These are phyloP conservation scores for Sarcodon aspratus DNA, from an alignment of 768 basidiomycete genomes.

Conservation along the genomic window DNA sequence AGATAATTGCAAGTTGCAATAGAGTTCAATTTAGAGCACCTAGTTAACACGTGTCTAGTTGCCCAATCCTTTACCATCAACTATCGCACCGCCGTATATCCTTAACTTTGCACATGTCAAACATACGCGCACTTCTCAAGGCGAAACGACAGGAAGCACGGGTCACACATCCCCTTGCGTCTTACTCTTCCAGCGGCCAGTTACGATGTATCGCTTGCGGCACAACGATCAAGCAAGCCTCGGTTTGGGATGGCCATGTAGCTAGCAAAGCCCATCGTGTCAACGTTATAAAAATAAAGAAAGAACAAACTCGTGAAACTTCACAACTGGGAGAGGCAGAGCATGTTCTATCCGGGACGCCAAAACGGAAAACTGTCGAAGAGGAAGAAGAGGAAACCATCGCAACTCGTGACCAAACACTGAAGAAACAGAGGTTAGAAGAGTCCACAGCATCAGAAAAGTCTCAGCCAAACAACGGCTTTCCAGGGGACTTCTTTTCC, in stretches of 20 bases:
- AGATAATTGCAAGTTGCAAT: too few relatives aligned
- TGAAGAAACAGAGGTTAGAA: slow-evolving; percentile 10
- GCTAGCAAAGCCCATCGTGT: slow-evolving; percentile 72
- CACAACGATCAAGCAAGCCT: slow-evolving; percentile 55
- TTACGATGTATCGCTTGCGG: slow-evolving; percentile 61
- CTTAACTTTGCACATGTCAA: slow-evolving; percentile 39
- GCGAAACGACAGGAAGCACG: slow-evolving; percentile 73
- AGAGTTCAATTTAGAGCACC: too few relatives aligned
- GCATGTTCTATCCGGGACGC: not conserved
- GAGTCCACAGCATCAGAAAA: not conserved
- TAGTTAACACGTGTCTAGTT: too few relatives aligned
- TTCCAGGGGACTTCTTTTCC: slow-evolving; percentile 76
- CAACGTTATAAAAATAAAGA: slow-evolving; percentile 47
- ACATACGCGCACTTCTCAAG: slow-evolving; percentile 70
- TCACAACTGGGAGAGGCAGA: slow-evolving; percentile 11
- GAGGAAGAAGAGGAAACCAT: slow-evolving; percentile 14
- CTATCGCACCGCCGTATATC: not conserved
- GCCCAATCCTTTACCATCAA: too few relatives aligned
- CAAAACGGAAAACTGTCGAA: slow-evolving; percentile 22
- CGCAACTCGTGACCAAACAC: slow-evolving; percentile 13
- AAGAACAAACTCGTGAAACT: slow-evolving; percentile 15
- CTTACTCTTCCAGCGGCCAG: slow-evolving; percentile 55
- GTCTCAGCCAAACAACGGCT: slow-evolving; percentile 12
- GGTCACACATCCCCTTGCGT: slow-evolving; percentile 61
- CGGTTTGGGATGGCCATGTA: slow-evolving; percentile 82